Evolutionary conservation across 2,329 filamentous ascomycete species (phyloP).

Genomic region (Rugonectria rugulosa): DNA sequence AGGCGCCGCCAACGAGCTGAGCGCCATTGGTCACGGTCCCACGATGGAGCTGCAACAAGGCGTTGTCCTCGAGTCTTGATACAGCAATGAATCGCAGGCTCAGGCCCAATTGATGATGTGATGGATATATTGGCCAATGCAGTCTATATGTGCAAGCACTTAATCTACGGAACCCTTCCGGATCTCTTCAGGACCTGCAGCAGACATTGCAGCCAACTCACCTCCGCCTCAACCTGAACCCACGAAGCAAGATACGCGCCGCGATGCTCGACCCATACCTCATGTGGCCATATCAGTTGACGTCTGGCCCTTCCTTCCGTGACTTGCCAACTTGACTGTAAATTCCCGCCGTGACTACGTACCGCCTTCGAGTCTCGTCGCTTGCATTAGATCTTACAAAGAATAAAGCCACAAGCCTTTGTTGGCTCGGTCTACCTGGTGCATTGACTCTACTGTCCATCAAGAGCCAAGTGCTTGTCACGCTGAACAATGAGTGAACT

Average conservation of each 20-base stretch:
- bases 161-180: not conserved
- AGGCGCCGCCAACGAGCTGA: not conserved
- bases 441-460: too few relatives aligned
- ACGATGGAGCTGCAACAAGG: constrained; percentile 5
- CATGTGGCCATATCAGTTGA: constrained; percentile 12
- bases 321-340: constrained; percentile 14
- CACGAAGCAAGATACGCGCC: constrained; percentile 7
- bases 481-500: too few relatives aligned
- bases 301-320: not conserved
- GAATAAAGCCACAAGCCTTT: too few relatives aligned
- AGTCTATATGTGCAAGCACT: not conserved
- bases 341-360: constrained; percentile 22
- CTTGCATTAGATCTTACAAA: too few relatives aligned
- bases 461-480: too few relatives aligned
- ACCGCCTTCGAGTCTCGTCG: too few relatives aligned
- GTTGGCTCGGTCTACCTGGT: too few relatives aligned
- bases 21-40: constrained; percentile 5
- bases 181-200: not conserved
- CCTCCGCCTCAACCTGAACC: constrained; percentile 7
- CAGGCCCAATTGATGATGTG: not conserved
- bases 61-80: not conserved
- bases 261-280: not conserved
- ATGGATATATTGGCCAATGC: not conserved
- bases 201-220: not conserved
- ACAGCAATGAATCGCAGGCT: not conserved